Evolutionary conservation across 2,329 filamentous ascomycete genomes (phyloP).

Genomic region (Pseudovirgaria hyperparasitica): DNA sequence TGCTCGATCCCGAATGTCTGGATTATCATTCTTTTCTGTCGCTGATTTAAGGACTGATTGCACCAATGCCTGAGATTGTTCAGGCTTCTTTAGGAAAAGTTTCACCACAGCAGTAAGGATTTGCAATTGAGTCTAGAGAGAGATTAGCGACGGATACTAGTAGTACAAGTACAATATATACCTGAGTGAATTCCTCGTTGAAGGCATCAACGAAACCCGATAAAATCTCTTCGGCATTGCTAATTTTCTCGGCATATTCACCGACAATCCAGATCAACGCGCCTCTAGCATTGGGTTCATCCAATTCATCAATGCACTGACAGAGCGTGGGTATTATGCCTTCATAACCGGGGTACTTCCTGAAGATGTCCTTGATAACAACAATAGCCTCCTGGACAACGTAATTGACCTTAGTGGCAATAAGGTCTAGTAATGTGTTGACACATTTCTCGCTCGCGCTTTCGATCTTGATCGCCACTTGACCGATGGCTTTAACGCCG

Average conservation of each 20-base stretch:
- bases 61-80: conserved; percentile 79
- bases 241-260: conserved; percentile 98
- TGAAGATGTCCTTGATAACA: conserved; percentile 98
- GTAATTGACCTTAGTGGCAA: conserved; percentile 97
- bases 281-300: conserved; percentile 82
- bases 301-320: conserved; percentile 90
- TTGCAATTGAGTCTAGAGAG: conserved; percentile 75
- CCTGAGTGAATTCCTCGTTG: conserved; percentile 91
- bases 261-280: conserved; percentile 98
- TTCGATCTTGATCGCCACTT: conserved; percentile 98
- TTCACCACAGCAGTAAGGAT: conserved; percentile 96
- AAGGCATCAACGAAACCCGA: conserved; percentile 86
- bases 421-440: conserved; percentile 82
- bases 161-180: conserved; percentile 26
- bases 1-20: conserved; percentile 89
- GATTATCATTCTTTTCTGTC: conserved; percentile 92
- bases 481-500: conserved; percentile 90
- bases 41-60: conserved; percentile 89
- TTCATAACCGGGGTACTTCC: conserved; percentile 95
- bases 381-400: conserved; percentile 97
- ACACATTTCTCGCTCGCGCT: conserved; percentile 90
- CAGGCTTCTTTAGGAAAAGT: conserved; percentile 91
- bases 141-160: conserved; percentile 17
- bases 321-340: conserved; percentile 95
- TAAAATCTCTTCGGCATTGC: conserved; percentile 91